Evolutionary conservation across 169 alveolate genomes (phyloP), one percentile per base, ranked within the genome.

Genomic region (Plasmodium sp.): DNA sequence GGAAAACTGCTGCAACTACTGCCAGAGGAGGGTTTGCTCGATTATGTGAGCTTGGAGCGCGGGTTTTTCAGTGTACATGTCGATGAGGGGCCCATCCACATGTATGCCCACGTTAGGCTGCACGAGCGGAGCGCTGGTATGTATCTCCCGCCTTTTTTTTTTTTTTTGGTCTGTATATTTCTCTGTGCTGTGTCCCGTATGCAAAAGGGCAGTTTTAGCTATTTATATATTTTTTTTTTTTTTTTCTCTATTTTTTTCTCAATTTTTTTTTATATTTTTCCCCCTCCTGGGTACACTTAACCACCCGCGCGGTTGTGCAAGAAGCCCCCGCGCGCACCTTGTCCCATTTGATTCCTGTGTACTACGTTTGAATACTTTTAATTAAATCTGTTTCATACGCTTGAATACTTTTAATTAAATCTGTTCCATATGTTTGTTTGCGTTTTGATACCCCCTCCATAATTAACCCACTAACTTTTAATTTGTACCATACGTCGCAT

Each of bases 1-100:
- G 45, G 90, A 80, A 0, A 54, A 43, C 51, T 90, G 94, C 72
- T 86, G 93, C 33, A 90, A 27, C 31, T 45, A 67, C 34, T 90
- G 94, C 22, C 94, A 90, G 51, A 90, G 94, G 75, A 54, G 79
- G 22, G 39, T 36, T 14, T 90, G 94, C 71, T 22, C 74, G 31
- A 80, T 90, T 80, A 90, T 90, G 94, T 90, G 58, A 90, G 12
- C 5, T 12, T n/a, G 10, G 6, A 18, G n/a, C 0, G 39, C 34
- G 75, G 14, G 75, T 6, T 1, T 62, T 12, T 5, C 34, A 16
- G 34, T 16, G 31, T n/a, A 6, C 75, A 6, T 9, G 39, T 9
- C 36, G 10, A 62, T 62, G 31, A 22, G 14, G 39, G 31, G 34
- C 10, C 75, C 36, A 18, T 75, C 71, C 18, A 43, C 48, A 84